Evolutionary conservation across 345 rosid species (phyloP).

Genomic region (Pseudoturritis turrita): DNA sequence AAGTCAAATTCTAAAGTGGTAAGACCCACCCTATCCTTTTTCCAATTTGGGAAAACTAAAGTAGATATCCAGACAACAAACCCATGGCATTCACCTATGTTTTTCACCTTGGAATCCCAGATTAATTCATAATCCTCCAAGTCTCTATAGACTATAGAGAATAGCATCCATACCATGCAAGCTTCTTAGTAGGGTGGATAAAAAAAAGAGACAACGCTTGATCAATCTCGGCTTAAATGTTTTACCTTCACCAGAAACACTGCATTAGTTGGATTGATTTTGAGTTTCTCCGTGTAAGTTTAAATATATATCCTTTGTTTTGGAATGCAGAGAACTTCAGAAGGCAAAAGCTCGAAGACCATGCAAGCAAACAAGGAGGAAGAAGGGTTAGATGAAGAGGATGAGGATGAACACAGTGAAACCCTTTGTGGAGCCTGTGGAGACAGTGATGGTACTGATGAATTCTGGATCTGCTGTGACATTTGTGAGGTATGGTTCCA

Average conservation of each 20-base stretch:
- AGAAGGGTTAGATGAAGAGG: constrained; percentile 41
- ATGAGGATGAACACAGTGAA: constrained; percentile 60
- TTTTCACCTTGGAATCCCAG: too few relatives aligned
- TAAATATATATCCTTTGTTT: not conserved
- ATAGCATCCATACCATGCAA: not conserved
- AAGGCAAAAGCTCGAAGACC: constrained; percentile 44
- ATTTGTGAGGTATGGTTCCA: constrained; percentile 84
- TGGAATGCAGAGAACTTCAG: constrained; percentile 45
- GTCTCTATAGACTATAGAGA: not conserved
- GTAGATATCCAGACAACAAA: too few relatives aligned
- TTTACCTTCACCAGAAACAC: not conserved
- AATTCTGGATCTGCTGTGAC: constrained; percentile 88
- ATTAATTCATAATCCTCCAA: not conserved
- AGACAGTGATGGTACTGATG: constrained; percentile 64
- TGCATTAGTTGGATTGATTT: not conserved
- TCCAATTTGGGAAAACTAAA: not conserved
- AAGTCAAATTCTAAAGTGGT: constrained; percentile 55
- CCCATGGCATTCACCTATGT: too few relatives aligned
- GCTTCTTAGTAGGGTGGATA: not conserved
- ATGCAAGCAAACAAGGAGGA: constrained; percentile 40
- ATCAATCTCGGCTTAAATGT: not conserved
- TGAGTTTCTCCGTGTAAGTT: not conserved
- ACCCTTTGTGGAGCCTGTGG: constrained; percentile 85
- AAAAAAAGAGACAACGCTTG: not conserved
- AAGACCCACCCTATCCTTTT: not conserved